Percentiles rank a stretch among this genome's conserved stretches.
phyloP scores from a whole-genome alignment of 2,329 filamentous ascomycete genomes.

The Leptodontidium sp. region DNA sequence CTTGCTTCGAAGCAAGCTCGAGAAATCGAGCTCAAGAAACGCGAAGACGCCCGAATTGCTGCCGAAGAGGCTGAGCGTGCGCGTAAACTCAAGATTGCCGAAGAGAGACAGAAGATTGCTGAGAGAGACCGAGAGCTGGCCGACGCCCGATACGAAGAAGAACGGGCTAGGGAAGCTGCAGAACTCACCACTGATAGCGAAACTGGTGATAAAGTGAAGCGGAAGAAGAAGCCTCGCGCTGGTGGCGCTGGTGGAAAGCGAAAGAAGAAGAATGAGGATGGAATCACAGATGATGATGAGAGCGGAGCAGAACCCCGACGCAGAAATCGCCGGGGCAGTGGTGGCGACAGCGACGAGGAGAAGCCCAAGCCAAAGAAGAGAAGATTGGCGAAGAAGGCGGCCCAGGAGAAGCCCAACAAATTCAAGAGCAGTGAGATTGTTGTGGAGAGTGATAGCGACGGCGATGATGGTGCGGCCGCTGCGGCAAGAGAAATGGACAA shows the following conservation, averaged over 20 bases:
- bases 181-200: conserved; percentile 85
- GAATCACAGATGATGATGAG: conserved; percentile 46
- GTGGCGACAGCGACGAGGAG: conserved; percentile 46
- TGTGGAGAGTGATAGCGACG: conserved; percentile 47
- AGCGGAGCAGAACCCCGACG: conserved; percentile 41
- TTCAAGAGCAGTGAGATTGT: conserved; percentile 48
- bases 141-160: conserved; percentile 75
- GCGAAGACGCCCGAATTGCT: conserved; percentile 78
- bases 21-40: conserved; percentile 79
- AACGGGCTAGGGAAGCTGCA: conserved; percentile 72
- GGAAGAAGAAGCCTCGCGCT: conserved; percentile 69
- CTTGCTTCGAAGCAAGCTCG: conserved; percentile 80
- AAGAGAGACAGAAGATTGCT: conserved; percentile 82
- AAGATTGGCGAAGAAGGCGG: conserved; percentile 44
- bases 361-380: conserved; percentile 49
- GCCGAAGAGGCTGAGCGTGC: conserved; percentile 75
- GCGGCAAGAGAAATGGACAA: conserved; percentile 42
- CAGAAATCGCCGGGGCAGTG: conserved; percentile 38
- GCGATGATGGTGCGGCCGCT: conserved; percentile 43
- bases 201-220: conserved; percentile 81
- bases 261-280: conserved; percentile 50
- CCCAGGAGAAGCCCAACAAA: conserved; percentile 42
- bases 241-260: conserved; percentile 53
- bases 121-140: conserved; percentile 79
- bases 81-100: conserved; percentile 81